Percentiles rank a stretch among this genome's conserved stretches.
Conservation (phyloP, 225 moss, liverwort and hornwort genomes). For the Thuidium tamariscinum region DNA sequence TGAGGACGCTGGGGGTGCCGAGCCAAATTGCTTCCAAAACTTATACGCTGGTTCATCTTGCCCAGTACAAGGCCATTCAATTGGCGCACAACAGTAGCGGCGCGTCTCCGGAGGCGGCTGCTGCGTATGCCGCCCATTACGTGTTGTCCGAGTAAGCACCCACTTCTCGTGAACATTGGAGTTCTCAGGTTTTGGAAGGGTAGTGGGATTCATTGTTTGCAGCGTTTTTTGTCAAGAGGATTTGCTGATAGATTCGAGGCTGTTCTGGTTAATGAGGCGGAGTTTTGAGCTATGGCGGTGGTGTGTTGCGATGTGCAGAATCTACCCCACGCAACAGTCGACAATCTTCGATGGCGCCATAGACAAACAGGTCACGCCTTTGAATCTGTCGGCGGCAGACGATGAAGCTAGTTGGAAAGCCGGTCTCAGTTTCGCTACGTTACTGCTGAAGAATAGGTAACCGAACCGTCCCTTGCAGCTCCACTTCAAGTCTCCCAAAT, state of each 20-base stretch:
- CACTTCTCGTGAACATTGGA: not conserved
- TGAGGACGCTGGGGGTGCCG: constrained; percentile 49
- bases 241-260: not conserved
- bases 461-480: not conserved
- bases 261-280: not conserved
- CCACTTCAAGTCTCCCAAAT: not conserved
- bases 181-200: not conserved
- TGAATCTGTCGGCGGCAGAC: constrained; percentile 16
- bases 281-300: not conserved
- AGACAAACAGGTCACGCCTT: constrained; percentile 25
- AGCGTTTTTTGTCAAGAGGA: not conserved
- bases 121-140: constrained; percentile 66
- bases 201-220: not conserved
- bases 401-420: constrained; percentile 8
- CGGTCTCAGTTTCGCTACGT: constrained; percentile 31
- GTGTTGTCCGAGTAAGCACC: constrained; percentile 55
- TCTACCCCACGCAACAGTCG: constrained; percentile 63
- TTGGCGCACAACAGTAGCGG: constrained; percentile 13
- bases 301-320: constrained; percentile 6
- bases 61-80: constrained; percentile 78
- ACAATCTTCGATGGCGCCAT: constrained; percentile 53
- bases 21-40: constrained; percentile 62
- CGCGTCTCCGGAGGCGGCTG: constrained; percentile 49
- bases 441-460: constrained; percentile 27
- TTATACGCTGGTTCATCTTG: constrained; percentile 41